phyloP scores from a whole-genome alignment of 306 rosid genomes.

The Quercus gilva region DNA sequence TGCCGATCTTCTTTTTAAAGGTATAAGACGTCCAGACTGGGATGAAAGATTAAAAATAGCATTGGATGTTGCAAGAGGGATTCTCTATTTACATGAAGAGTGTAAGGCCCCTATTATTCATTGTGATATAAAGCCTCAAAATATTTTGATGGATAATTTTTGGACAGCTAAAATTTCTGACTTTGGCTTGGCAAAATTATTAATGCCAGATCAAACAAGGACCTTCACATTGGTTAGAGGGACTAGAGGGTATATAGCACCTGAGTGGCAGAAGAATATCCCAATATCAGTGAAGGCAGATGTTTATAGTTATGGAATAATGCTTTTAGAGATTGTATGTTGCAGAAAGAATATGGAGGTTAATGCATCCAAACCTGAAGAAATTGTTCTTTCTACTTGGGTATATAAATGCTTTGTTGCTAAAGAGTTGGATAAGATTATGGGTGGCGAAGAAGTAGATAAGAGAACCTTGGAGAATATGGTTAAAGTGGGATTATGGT shows the following conservation, averaged over 20 bases:
- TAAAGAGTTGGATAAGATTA: conserved; percentile 10
- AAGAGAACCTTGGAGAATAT: conserved; percentile 5
- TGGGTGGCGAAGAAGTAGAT: conserved; percentile 20
- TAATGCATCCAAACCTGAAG: background rate
- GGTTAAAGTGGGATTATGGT: conserved; percentile 7
- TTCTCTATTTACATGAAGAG: no score
- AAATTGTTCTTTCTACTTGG: conserved; percentile 15
- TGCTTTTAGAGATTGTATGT: conserved; percentile 4
- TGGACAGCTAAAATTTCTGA: conserved; percentile 1
- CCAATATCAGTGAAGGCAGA: conserved; percentile 16
- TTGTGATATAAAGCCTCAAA: no score
- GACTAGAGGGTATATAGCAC: conserved; percentile 5
- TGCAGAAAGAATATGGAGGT: conserved; percentile 12
- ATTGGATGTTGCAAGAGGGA: no score
- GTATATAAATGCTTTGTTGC: conserved; percentile 13
- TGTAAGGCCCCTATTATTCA: no score
- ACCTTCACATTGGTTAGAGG: conserved; percentile 2
- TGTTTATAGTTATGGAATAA: conserved; percentile 16
- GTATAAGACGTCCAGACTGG: background rate
- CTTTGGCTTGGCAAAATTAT: conserved; percentile 3
- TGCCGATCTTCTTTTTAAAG: conserved; percentile 10
- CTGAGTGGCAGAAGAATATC: conserved; percentile 14
- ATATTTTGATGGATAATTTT: conserved; percentile 7
- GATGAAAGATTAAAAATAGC: background rate
- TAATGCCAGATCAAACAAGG: background rate